These are phyloP conservation scores for Pseudogymnoascus sp. DNA, from an alignment of 2,329 filamentous ascomycete genomes.

Conservation along the genomic window DNA sequence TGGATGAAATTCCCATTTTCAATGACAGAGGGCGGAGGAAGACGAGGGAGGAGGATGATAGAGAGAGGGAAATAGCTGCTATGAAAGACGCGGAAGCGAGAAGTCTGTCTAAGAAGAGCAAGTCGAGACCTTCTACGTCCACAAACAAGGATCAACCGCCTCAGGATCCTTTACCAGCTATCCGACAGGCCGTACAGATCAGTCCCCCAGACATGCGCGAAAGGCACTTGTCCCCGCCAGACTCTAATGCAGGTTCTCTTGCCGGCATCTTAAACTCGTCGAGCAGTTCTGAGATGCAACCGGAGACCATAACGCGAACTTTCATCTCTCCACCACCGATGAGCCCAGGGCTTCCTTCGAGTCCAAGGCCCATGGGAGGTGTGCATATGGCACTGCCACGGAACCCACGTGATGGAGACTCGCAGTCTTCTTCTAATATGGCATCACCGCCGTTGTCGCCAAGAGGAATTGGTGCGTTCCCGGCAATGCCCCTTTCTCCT, in stretches of 20 bases:
- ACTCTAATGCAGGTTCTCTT: slow-evolving; percentile 42
- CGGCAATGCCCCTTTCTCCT: slow-evolving; percentile 58
- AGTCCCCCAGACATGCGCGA: slow-evolving; percentile 28
- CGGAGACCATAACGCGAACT: slow-evolving; percentile 18
- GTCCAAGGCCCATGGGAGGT: slow-evolving; percentile 53
- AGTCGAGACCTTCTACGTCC: slow-evolving; percentile 33
- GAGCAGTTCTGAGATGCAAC: slow-evolving; percentile 23
- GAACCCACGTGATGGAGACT: slow-evolving; percentile 42
- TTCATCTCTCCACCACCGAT: slow-evolving; percentile 41
- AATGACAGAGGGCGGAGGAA: slow-evolving; percentile 66
- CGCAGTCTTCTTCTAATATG: slow-evolving; percentile 36
- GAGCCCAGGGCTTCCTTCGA: slow-evolving; percentile 55
- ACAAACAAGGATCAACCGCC: slow-evolving; percentile 21
- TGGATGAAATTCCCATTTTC: slow-evolving; percentile 53
- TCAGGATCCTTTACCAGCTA: slow-evolving; percentile 36
- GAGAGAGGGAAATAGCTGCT: slow-evolving; percentile 63
- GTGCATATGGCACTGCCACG: slow-evolving; percentile 54
- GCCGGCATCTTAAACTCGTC: slow-evolving; percentile 44
- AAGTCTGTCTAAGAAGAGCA: slow-evolving; percentile 68
- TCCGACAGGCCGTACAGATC: slow-evolving; percentile 32
- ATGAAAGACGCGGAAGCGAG: slow-evolving; percentile 62
- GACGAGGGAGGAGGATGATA: slow-evolving; percentile 83
- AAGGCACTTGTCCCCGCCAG: slow-evolving; percentile 30
- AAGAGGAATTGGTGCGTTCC: slow-evolving; percentile 39
- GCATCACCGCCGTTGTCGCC: slow-evolving; percentile 66